These are phyloP conservation scores for Penicillium glabrum DNA, from an alignment of 2,329 filamentous ascomycete species.

Conservation along the genomic window DNA sequence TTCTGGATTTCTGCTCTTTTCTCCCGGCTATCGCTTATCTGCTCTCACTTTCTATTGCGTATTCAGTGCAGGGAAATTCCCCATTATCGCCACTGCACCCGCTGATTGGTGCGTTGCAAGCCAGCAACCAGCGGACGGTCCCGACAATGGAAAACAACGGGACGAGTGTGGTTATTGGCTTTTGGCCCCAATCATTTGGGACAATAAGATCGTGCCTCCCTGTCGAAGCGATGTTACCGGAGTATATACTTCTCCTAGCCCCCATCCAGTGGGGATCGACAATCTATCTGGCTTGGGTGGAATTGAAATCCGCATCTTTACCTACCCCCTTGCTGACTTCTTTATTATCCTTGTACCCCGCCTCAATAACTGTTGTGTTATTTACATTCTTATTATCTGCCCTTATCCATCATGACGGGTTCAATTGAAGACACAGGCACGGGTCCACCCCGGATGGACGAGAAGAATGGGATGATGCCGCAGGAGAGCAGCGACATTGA, in stretches of 20 bases:
- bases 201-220: background rate
- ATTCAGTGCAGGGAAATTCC: background rate
- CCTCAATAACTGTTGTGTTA: background rate
- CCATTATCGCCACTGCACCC: conserved; percentile 2
- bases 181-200: background rate
- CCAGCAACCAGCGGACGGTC: conserved; percentile 4
- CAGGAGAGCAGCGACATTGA: conserved; percentile 29
- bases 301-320: background rate
- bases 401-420: conserved; percentile 15
- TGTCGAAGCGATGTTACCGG: background rate
- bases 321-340: background rate
- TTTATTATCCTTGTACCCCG: background rate
- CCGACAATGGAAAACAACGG: background rate
- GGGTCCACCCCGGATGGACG: conserved; percentile 22
- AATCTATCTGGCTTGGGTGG: background rate
- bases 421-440: conserved; percentile 16
- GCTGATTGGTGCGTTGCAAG: conserved; percentile 2
- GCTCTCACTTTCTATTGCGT: background rate
- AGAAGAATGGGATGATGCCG: conserved; percentile 28
- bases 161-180: background rate
- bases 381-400: background rate
- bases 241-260: background rate
- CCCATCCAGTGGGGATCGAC: background rate
- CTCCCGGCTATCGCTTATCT: conserved; percentile 15
- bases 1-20: conserved; percentile 14